Conservation (phyloP, 1,284 basidiomycete species). For the Sparassis latifolia region DNA sequence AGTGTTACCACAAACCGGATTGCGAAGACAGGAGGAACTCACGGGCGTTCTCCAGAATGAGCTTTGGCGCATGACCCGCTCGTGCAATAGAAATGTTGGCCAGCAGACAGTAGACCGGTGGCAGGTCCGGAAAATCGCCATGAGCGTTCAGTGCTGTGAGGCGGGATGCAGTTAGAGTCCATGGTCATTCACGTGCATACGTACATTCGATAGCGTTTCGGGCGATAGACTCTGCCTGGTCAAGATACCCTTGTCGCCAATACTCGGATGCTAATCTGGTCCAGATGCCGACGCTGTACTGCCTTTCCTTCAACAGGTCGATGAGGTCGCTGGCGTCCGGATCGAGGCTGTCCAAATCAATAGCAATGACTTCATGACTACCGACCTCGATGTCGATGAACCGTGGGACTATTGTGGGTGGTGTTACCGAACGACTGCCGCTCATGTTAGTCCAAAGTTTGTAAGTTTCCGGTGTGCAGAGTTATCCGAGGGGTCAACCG, state of each 20-base stretch:
- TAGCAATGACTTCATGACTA: constrained; percentile 72
- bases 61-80: constrained; percentile 77
- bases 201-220: constrained; percentile 56
- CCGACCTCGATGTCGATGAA: constrained; percentile 58
- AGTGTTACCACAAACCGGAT: constrained; percentile 5
- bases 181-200: constrained; percentile 15
- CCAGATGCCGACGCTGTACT: constrained; percentile 69
- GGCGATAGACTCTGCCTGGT: constrained; percentile 65
- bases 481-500: too few relatives aligned
- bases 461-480: too few relatives aligned
- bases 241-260: constrained; percentile 62
- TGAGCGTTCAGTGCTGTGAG: constrained; percentile 47
- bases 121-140: constrained; percentile 38
- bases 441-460: constrained; percentile 10
- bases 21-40: constrained; percentile 26
- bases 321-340: constrained; percentile 66
- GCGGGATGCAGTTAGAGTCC: not conserved
- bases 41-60: constrained; percentile 70
- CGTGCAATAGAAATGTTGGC: constrained; percentile 79
- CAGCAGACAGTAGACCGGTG: constrained; percentile 71
- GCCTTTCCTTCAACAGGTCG: constrained; percentile 62
- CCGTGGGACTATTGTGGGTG: constrained; percentile 24
- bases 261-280: constrained; percentile 73
- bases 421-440: constrained; percentile 18
- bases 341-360: constrained; percentile 75